Evolutionary conservation across 371 early-diverging fungal genomes (phyloP), one percentile per base, ranked within the genome.

Genomic region (Mucor plumbeus): DNA sequence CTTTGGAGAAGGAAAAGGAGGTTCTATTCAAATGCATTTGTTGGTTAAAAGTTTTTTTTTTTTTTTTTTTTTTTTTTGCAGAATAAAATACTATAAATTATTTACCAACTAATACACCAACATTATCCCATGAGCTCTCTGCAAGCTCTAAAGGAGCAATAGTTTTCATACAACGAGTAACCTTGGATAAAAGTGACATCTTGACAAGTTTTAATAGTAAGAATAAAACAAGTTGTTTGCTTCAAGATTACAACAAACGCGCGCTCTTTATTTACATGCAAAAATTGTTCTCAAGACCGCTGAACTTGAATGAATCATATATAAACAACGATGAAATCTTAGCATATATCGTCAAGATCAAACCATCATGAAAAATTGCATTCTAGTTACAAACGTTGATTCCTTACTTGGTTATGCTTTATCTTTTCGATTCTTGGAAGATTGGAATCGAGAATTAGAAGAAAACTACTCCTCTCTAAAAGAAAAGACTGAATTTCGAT

Each of bases 101-200:
- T 44, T 56, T 82, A 90, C 91, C 97, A 35, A 98, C 83, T 57
- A 97, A 84, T 33, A 94, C 78, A 36, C 98, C 97, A 39, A 97
- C 97, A 83, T 99, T 99, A 78, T 99, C 99, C 99, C 99, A 99
- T 5, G 91, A 80, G 5, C 83, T 79, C 44, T 95, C 96, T 7
- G 98, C 97, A 53, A 95, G 84, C 61, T 85, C 85, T 62, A 95
- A 77, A 33, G 99, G 99, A 64, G 97, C 96, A 72, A 97, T 89
- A 60, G 85, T 86, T 78, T 92, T 89, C 86, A 98, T 86, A 54
- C 87, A 83, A 48, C 84, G 77, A 7, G 77, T 78, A 47, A 86
- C 87, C 65, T 79, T 84, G 39, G 82, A 74, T 50, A 90, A 75
- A 19, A 90, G 65, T n/a, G 90, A 83, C 89, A 89, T 89, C 4